Evolutionary conservation across 1,284 basidiomycete species (phyloP).

Genomic region (Moesziomyces globuligerus): DNA sequence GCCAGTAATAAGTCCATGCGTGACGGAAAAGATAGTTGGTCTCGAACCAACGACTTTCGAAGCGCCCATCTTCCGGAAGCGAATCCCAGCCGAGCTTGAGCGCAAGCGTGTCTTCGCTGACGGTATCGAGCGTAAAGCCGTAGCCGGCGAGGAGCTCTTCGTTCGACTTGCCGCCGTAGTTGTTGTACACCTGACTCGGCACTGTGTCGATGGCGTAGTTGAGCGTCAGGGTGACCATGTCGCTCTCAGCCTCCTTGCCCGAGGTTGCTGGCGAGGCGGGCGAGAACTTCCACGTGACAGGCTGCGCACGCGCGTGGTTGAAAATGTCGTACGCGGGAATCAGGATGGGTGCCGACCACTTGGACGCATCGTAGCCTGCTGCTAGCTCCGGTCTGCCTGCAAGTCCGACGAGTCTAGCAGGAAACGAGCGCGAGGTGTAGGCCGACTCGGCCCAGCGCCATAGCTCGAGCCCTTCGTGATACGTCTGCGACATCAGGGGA

Average conservation of each 20-base stretch:
- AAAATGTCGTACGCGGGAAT: constrained; percentile 61
- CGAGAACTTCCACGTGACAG: constrained; percentile 53
- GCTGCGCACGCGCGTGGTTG: constrained; percentile 54
- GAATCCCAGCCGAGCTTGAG: constrained; percentile 29
- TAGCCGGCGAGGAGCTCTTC: constrained; percentile 61
- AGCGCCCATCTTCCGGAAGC: too few relatives aligned
- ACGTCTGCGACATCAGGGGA: constrained; percentile 7
- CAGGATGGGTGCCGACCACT: constrained; percentile 51
- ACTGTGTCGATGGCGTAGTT: neutral
- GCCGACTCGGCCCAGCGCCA: constrained; percentile 58
- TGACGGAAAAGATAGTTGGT: too few relatives aligned
- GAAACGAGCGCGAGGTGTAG: constrained; percentile 57
- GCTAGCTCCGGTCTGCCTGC: neutral
- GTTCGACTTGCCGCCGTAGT: constrained; percentile 65
- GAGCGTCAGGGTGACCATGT: constrained; percentile 16
- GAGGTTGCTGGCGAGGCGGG: too few relatives aligned
- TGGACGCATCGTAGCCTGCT: neutral
- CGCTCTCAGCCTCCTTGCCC: neutral
- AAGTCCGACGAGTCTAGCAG: constrained; percentile 37
- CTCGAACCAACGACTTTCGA: too few relatives aligned
- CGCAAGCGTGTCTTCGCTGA: constrained; percentile 52
- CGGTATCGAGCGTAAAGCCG: constrained; percentile 49
- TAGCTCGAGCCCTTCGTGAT: constrained; percentile 14
- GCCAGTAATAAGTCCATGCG: constrained; percentile 31
- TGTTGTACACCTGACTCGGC: constrained; percentile 58